Evolutionary conservation across 495 filamentous ascomycete species (phyloP).

Genomic region (Hyaloscypha hepaticicola): DNA sequence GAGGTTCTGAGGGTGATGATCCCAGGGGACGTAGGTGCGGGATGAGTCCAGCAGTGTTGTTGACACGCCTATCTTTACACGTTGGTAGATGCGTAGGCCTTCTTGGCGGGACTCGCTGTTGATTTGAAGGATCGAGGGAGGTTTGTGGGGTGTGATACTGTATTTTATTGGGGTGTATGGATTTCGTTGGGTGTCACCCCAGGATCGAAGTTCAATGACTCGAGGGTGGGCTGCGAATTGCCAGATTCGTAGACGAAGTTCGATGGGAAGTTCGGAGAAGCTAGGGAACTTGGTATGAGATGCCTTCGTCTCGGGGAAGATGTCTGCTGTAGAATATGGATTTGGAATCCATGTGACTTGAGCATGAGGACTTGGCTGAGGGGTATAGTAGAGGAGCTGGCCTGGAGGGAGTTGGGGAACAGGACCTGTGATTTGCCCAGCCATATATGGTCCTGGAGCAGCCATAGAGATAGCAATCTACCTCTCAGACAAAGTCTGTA

Average conservation of each 20-base stretch:
- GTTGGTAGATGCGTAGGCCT: slow-evolving; percentile 22
- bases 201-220: slow-evolving; percentile 27
- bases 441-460: not conserved
- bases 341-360: slow-evolving; percentile 1
- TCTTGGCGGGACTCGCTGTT: slow-evolving; percentile 23
- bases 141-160: slow-evolving; percentile 3
- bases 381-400: not conserved
- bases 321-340: not conserved
- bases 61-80: slow-evolving; percentile 19
- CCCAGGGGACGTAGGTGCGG: slow-evolving; percentile 20
- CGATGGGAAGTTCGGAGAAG: slow-evolving; percentile 22
- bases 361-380: slow-evolving; percentile 1
- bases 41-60: not conserved
- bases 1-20: slow-evolving; percentile 16
- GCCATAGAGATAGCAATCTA: not conserved
- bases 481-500: not conserved
- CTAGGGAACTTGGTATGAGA: slow-evolving; percentile 9
- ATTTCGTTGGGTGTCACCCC: slow-evolving; percentile 12
- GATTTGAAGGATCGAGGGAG: slow-evolving; percentile 18
- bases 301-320: not conserved
- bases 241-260: slow-evolving; percentile 29
- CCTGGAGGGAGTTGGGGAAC: not conserved
- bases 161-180: slow-evolving; percentile 20
- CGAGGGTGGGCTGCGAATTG: slow-evolving; percentile 10
- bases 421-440: not conserved